These are phyloP conservation scores for Fraxinus angustifolia DNA, from an alignment of 305 asterid species.

Conservation along the genomic window DNA sequence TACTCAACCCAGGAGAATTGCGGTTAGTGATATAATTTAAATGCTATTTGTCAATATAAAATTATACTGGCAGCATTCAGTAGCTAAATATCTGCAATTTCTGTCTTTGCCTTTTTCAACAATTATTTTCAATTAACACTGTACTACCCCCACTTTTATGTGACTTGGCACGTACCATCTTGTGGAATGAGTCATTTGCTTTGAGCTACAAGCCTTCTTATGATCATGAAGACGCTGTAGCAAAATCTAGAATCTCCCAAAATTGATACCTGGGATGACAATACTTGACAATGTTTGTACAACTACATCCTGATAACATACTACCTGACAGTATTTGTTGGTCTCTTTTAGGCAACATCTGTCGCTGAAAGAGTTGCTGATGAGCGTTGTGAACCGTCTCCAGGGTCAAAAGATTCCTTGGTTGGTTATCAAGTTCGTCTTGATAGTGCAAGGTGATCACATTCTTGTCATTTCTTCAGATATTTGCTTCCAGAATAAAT, in stretches of 20 bases:
- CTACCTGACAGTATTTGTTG: constrained; percentile 18
- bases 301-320: constrained; percentile 14
- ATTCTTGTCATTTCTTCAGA: constrained; percentile 15
- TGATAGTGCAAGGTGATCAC: constrained; percentile 84
- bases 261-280: background rate
- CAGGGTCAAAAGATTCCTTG: constrained; percentile 81
- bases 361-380: constrained; percentile 97
- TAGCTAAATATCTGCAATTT: background rate
- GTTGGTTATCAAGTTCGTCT: constrained; percentile 99
- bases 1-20: constrained; percentile 98
- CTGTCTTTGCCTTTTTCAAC: background rate
- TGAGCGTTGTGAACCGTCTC: constrained; percentile 89
- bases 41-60: background rate
- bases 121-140: background rate
- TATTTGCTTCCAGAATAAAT: constrained; percentile 15
- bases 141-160: background rate
- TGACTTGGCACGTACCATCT: background rate
- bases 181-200: background rate
- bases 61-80: background rate
- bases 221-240: background rate
- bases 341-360: constrained; percentile 65
- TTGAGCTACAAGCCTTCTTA: background rate
- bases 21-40: constrained; percentile 55
- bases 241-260: background rate
- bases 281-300: background rate